Conservation (phyloP, 805 yeast species). For the Candida krabiensis region DNA sequence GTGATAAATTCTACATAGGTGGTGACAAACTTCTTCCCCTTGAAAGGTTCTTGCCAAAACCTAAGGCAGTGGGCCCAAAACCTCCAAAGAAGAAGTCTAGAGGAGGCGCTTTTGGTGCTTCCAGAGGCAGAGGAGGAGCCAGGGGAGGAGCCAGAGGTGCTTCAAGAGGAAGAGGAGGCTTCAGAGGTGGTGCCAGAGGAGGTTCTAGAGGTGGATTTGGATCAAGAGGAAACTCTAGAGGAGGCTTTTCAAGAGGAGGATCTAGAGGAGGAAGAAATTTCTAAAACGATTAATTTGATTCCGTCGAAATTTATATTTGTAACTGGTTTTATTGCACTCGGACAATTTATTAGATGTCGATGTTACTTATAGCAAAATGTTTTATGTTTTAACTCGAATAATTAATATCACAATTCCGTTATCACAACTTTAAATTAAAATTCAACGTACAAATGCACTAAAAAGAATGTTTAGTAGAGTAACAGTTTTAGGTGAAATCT, state of each 20-base stretch:
- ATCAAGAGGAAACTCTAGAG: constrained; percentile 39
- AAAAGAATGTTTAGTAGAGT: not conserved
- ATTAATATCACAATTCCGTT: no score
- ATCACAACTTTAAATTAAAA: no score
- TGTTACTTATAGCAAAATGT: no score
- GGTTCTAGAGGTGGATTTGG: constrained; percentile 48
- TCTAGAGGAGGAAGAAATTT: constrained; percentile 26
- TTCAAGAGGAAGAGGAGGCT: constrained; percentile 44
- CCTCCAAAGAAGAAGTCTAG: constrained; percentile 69
- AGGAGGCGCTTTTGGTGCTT: constrained; percentile 52
- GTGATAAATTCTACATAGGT: constrained; percentile 94
- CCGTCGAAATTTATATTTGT: constrained; percentile 14
- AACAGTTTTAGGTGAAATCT: constrained; percentile 31
- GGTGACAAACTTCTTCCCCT: constrained; percentile 93
- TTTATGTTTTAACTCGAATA: no score
- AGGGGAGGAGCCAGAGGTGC: constrained; percentile 42
- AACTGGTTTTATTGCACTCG: constrained; percentile 6
- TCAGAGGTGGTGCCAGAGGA: constrained; percentile 48
- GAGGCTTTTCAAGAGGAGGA: constrained; percentile 27
- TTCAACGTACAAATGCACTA: not conserved
- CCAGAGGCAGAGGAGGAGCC: constrained; percentile 46
- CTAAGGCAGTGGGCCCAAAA: constrained; percentile 83
- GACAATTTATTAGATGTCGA: not conserved
- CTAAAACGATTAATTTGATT: constrained; percentile 10
- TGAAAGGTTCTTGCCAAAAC: constrained; percentile 96